phyloP scores from a whole-genome alignment of 345 rosid genomes.

The Erysimum cheiranthoides region DNA sequence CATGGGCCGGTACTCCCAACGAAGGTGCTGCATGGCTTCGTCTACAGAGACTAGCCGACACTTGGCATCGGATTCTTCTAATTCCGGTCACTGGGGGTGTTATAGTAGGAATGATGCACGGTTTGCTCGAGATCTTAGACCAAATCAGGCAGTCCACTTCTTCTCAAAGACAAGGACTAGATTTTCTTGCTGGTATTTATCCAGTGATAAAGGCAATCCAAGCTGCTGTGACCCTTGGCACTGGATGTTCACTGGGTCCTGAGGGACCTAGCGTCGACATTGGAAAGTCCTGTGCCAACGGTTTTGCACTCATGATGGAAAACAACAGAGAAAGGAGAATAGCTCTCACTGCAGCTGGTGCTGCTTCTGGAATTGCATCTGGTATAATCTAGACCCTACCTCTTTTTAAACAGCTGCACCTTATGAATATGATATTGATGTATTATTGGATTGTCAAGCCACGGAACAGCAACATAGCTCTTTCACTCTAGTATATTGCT shows the following conservation, averaged over 20 bases:
- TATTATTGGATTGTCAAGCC: background rate
- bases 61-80: slow-evolving; percentile 96
- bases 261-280: slow-evolving; percentile 99
- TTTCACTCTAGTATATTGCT: slow-evolving; percentile 8
- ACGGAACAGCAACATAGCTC: slow-evolving; percentile 8
- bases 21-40: slow-evolving; percentile 99
- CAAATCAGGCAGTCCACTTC: slow-evolving; percentile 82
- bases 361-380: slow-evolving; percentile 97
- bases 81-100: slow-evolving; percentile 95
- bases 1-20: slow-evolving; percentile 97
- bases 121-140: slow-evolving; percentile 84
- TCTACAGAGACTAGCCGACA: slow-evolving; percentile 78
- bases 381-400: slow-evolving; percentile 49
- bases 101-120: slow-evolving; percentile 98
- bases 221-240: slow-evolving; percentile 93
- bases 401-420: background rate
- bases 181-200: slow-evolving; percentile 81
- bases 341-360: slow-evolving; percentile 98
- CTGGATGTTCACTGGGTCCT: slow-evolving; percentile 97
- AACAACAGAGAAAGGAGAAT: slow-evolving; percentile 94
- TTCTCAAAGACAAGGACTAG: slow-evolving; percentile 76
- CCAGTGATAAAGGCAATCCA: slow-evolving; percentile 92
- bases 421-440: background rate
- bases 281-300: slow-evolving; percentile 95
- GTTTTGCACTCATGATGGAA: slow-evolving; percentile 93